Evolutionary conservation across 129 eudicot genomes (phyloP).

Genomic region (Apium graveolens): DNA sequence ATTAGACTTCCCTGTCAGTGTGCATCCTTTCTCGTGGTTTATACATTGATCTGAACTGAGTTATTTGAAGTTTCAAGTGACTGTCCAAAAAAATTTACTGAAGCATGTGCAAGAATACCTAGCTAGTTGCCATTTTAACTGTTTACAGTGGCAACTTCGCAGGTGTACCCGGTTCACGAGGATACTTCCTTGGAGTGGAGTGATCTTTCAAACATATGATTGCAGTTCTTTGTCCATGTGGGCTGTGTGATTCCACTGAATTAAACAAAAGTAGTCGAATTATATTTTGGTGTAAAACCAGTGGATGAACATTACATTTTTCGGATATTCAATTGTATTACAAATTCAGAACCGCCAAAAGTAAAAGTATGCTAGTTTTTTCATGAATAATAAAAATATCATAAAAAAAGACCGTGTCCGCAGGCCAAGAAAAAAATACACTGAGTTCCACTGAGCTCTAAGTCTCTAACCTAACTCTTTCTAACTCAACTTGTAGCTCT

Average conservation of each 20-base stretch:
- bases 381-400: neutral
- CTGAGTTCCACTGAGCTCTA: neutral
- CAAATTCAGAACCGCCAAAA: conserved; percentile 4
- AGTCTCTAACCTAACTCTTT: neutral
- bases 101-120: neutral
- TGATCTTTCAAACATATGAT: conserved; percentile 59
- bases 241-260: conserved; percentile 87
- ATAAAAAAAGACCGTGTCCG: neutral
- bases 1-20: neutral
- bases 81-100: neutral
- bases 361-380: conserved; percentile 1
- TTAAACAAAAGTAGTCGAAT: conserved; percentile 16
- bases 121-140: conserved; percentile 15
- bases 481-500: neutral
- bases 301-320: neutral
- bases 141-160: conserved; percentile 75
- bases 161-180: conserved; percentile 95
- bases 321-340: conserved; percentile 9
- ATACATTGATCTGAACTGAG: conserved; percentile 1
- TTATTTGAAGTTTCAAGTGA: neutral
- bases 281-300: conserved; percentile 1
- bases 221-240: conserved; percentile 94
- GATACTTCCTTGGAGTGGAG: conserved; percentile 82
- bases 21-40: neutral
- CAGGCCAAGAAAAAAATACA: neutral